phyloP scores from a whole-genome alignment of 1,139 yeast genomes.

The Magnusiomyces fungicola region DNA sequence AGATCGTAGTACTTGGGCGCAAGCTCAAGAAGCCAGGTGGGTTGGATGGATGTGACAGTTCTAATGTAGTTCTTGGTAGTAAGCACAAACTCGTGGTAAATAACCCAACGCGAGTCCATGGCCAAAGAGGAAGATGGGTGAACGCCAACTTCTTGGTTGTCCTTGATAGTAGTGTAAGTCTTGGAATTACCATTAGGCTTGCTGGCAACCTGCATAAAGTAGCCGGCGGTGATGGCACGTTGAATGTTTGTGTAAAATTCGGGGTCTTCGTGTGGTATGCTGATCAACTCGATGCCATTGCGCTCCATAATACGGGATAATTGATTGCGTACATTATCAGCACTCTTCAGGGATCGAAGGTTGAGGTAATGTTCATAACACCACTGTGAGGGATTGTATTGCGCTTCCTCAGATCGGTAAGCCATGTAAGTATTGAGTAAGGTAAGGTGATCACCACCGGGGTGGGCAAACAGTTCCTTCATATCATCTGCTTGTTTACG shows the following conservation, averaged over 20 bases:
- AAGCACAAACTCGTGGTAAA: constrained; percentile 90
- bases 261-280: constrained; percentile 64
- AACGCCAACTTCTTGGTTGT: constrained; percentile 87
- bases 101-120: constrained; percentile 83
- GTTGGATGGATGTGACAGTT: constrained; percentile 85
- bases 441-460: constrained; percentile 93
- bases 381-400: constrained; percentile 50
- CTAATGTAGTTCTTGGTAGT: constrained; percentile 91
- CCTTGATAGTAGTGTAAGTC: constrained; percentile 84
- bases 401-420: constrained; percentile 60
- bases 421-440: constrained; percentile 83
- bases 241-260: constrained; percentile 63
- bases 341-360: constrained; percentile 73
- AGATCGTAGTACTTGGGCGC: constrained; percentile 83
- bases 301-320: constrained; percentile 76
- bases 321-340: constrained; percentile 80
- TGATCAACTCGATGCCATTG: constrained; percentile 62
- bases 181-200: constrained; percentile 46
- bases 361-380: constrained; percentile 86
- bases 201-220: constrained; percentile 92
- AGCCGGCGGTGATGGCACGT: constrained; percentile 85
- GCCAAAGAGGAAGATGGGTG: constrained; percentile 91
- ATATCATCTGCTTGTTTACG: constrained; percentile 89
- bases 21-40: constrained; percentile 83
- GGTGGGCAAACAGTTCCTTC: constrained; percentile 81